phyloP scores from a whole-genome alignment of 2,329 filamentous ascomycete species.

The Penicillium sp. region DNA sequence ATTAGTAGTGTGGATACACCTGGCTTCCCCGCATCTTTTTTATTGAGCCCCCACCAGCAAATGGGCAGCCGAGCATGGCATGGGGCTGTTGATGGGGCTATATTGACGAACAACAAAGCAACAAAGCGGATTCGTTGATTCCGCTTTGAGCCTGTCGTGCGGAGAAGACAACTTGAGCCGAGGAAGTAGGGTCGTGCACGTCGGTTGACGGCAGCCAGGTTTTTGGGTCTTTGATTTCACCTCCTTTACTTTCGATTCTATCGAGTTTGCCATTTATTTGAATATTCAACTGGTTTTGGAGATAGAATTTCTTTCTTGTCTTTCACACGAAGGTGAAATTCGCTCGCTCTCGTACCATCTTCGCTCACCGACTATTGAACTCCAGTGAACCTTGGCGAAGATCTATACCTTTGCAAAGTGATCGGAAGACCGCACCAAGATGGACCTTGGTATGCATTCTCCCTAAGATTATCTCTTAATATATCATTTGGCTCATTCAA shows the following conservation, averaged over 20 bases:
- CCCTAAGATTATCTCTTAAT: too few species aligned
- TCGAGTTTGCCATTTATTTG: not conserved
- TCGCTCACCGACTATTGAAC: not conserved
- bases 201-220: conserved; percentile 7
- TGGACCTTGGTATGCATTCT: conserved; percentile 19
- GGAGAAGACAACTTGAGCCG: conserved; percentile 8
- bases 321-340: too few species aligned
- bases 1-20: not conserved
- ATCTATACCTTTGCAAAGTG: not conserved
- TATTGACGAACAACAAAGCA: not conserved
- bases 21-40: conserved; percentile 6
- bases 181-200: not conserved
- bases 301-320: not conserved
- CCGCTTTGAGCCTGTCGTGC: conserved; percentile 5
- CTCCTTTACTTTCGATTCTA: not conserved
- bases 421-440: not conserved
- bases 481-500: too few species aligned
- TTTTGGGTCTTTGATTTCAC: not conserved
- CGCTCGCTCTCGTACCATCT: not conserved
- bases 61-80: not conserved
- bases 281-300: not conserved
- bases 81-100: not conserved
- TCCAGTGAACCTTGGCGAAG: not conserved
- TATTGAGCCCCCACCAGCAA: not conserved
- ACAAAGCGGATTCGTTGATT: conserved; percentile 6